These are phyloP conservation scores for Boletus insuetus DNA, from an alignment of 768 basidiomycete species.

Conservation along the genomic window DNA sequence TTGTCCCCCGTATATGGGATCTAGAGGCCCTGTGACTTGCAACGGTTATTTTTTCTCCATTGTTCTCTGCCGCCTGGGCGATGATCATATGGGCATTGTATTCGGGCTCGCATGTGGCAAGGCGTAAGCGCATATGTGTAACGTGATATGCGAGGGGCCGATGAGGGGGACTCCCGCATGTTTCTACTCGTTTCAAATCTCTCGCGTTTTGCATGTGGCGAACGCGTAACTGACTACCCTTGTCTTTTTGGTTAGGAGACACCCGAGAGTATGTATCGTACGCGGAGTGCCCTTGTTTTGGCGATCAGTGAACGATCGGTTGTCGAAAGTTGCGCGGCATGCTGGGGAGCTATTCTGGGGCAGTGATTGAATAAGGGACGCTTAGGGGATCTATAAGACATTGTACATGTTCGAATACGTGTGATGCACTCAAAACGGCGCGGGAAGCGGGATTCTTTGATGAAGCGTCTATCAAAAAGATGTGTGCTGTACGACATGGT, in stretches of 20 bases:
- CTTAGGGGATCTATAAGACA: background rate
- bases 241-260: slow-evolving; percentile 32
- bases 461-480: too few species aligned
- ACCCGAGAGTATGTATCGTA: slow-evolving; percentile 36
- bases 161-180: background rate
- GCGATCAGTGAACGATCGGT: slow-evolving; percentile 51
- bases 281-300: slow-evolving; percentile 44
- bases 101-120: too few species aligned
- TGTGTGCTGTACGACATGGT: too few species aligned
- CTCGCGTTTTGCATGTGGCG: background rate
- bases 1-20: slow-evolving; percentile 24
- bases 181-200: background rate
- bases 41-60: background rate
- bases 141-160: slow-evolving; percentile 4
- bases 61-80: slow-evolving; percentile 1
- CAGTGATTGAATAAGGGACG: background rate
- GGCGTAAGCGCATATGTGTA: background rate
- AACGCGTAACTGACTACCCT: slow-evolving; percentile 7
- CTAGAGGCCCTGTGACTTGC: slow-evolving; percentile 3
- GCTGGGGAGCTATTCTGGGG: slow-evolving; percentile 37
- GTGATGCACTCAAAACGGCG: too few species aligned
- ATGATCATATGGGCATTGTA: background rate
- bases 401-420: too few species aligned
- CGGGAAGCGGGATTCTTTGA: background rate
- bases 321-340: slow-evolving; percentile 47